A percentile compares a stretch with the other conserved stretches of the same genome.
Conservation (phyloP, 805 yeast genomes). For the Yamadazyma philogaea region DNA sequence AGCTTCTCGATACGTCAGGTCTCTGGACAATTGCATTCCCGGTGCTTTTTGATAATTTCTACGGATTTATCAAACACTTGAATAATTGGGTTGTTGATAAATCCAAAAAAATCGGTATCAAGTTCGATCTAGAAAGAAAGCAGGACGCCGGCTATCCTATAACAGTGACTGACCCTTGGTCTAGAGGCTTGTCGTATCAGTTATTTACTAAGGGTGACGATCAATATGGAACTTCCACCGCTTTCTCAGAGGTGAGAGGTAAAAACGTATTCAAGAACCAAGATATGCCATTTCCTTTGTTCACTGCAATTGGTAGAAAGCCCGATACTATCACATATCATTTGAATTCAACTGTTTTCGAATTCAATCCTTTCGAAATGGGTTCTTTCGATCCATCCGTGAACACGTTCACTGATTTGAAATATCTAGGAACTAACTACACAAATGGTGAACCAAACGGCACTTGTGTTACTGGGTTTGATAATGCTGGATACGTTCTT, state of each 20-base stretch:
- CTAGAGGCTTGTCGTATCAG: constrained; percentile 69
- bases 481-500: constrained; percentile 37
- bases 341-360: constrained; percentile 37
- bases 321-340: constrained; percentile 30
- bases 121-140: constrained; percentile 47
- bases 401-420: constrained; percentile 35
- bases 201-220: constrained; percentile 38
- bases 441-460: constrained; percentile 29
- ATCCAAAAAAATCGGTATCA: constrained; percentile 40
- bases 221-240: constrained; percentile 22
- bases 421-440: constrained; percentile 35
- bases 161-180: constrained; percentile 79
- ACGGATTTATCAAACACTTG: constrained; percentile 26
- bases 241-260: constrained; percentile 35
- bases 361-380: constrained; percentile 41
- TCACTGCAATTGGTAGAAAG: constrained; percentile 34
- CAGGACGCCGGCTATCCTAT: constrained; percentile 59
- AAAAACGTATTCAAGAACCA: constrained; percentile 26
- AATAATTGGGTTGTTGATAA: constrained; percentile 24
- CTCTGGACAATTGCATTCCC: constrained; percentile 19
- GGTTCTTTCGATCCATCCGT: constrained; percentile 41
- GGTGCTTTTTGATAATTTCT: constrained; percentile 21
- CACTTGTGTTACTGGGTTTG: constrained; percentile 33
- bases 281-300: constrained; percentile 41
- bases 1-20: constrained; percentile 24